phyloP scores from a whole-genome alignment of 352 stramenopile species.

The Globisporangium mamillatum region DNA sequence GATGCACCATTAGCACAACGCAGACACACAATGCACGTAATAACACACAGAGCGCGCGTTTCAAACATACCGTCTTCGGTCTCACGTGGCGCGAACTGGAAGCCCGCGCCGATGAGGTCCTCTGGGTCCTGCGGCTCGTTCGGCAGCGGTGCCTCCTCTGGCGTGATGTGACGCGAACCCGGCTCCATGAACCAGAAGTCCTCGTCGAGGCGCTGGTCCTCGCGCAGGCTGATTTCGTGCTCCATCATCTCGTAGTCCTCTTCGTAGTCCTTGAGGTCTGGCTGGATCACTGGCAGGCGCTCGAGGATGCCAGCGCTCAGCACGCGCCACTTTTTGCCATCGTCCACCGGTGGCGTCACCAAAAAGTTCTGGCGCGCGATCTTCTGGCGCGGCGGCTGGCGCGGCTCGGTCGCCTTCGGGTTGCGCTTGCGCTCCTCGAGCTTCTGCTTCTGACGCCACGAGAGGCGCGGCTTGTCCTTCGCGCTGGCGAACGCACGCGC shows the following conservation, averaged over 20 bases:
- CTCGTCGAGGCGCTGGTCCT: constrained; percentile 74
- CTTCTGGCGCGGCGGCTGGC: constrained; percentile 48
- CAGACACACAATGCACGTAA: background rate
- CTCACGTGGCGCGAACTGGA: constrained; percentile 73
- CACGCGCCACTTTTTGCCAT: constrained; percentile 82
- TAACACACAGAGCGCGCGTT: background rate
- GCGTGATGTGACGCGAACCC: constrained; percentile 62
- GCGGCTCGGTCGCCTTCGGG: constrained; percentile 29
- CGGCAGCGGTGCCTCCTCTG: constrained; percentile 68
- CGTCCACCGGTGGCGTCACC: constrained; percentile 42
- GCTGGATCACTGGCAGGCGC: constrained; percentile 71
- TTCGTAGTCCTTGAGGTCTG: constrained; percentile 72
- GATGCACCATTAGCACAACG: background rate
- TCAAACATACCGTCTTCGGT: constrained; percentile 48
- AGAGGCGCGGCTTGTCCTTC: constrained; percentile 42
- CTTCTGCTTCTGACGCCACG: constrained; percentile 71
- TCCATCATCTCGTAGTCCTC: constrained; percentile 70
- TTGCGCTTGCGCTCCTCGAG: constrained; percentile 46
- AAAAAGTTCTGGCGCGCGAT: constrained; percentile 59
- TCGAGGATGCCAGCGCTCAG: constrained; percentile 73
- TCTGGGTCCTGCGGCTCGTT: constrained; percentile 60
- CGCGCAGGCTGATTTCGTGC: constrained; percentile 73
- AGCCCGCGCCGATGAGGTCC: constrained; percentile 69
- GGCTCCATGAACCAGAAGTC: constrained; percentile 87
- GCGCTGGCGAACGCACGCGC: constrained; percentile 45